Percentiles rank a stretch among this genome's conserved stretches.
Evolutionary conservation across 1,284 basidiomycete species (phyloP).

Genomic region (Microbotryum scabiosae): DNA sequence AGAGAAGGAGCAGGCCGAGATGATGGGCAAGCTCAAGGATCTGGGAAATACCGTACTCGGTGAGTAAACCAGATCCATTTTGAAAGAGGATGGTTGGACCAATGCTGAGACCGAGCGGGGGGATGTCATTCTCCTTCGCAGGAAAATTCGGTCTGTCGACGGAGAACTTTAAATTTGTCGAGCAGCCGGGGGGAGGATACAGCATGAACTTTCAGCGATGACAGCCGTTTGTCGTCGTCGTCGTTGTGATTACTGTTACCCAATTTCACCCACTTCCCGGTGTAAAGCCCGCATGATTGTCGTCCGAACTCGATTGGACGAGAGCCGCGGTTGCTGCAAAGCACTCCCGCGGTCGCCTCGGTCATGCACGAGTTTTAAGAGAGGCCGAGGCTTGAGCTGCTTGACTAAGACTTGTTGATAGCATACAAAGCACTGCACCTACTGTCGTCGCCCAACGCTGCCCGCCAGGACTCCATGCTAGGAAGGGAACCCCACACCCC

Average conservation of each 20-base stretch:
- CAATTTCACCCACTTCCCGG: no score
- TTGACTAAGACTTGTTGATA: not conserved
- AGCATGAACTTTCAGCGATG: slow-evolving; percentile 67
- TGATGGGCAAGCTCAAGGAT: slow-evolving; percentile 85
- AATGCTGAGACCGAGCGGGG: not conserved
- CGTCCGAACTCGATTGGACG: not conserved
- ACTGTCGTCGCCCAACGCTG: not conserved
- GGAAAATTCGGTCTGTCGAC: slow-evolving; percentile 41
- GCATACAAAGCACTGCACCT: no score
- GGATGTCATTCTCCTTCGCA: slow-evolving; percentile 1
- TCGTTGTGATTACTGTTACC: no score
- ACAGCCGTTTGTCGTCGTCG: not conserved
- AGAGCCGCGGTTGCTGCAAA: not conserved
- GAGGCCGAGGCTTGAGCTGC: no score
- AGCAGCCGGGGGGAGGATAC: slow-evolving; percentile 71
- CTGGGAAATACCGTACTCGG: slow-evolving; percentile 87
- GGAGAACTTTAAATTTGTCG: slow-evolving; percentile 73
- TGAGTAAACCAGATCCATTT: slow-evolving; percentile 37
- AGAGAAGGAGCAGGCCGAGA: slow-evolving; percentile 81
- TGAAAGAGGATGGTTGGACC: slow-evolving; percentile 11
- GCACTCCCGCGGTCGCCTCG: not conserved
- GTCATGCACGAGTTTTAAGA: not conserved
- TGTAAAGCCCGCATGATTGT: not conserved
- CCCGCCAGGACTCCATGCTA: not conserved
- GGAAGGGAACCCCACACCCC: no score